These are phyloP conservation scores for Henckelia pumila DNA, from an alignment of 257 asterid species.

Conservation along the genomic window DNA sequence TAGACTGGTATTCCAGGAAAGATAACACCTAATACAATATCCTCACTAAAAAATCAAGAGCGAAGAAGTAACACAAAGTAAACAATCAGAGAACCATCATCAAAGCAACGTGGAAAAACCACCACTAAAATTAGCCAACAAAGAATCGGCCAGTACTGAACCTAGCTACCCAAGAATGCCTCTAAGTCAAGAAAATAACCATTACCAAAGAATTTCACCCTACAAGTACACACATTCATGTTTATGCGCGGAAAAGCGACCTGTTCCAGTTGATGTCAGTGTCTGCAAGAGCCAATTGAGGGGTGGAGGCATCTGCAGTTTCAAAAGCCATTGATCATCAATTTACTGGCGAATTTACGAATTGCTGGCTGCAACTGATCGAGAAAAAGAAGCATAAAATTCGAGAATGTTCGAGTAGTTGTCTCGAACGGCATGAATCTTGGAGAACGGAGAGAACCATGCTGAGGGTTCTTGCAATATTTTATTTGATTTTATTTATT, in stretches of 20 bases:
- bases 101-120: not conserved
- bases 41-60: constrained; percentile 3
- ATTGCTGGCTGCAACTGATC: not conserved
- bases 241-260: constrained; percentile 22
- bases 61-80: not conserved
- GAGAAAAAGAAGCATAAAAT: not conserved
- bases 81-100: not conserved
- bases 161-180: no score
- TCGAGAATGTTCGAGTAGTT: not conserved
- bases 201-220: not conserved
- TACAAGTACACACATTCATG: not conserved
- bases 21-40: constrained; percentile 4
- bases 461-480: not conserved
- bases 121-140: not conserved
- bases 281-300: constrained; percentile 68
- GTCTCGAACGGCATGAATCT: not conserved
- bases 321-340: constrained; percentile 42
- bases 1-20: constrained; percentile 1
- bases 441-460: not conserved
- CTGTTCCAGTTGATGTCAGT: constrained; percentile 92
- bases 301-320: constrained; percentile 41
- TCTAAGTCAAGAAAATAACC: not conserved
- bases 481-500: no score
- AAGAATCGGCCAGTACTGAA: no score
- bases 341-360: not conserved